phyloP scores from a whole-genome alignment of 2,329 filamentous ascomycete species.

The Fusarium tuaranense region DNA sequence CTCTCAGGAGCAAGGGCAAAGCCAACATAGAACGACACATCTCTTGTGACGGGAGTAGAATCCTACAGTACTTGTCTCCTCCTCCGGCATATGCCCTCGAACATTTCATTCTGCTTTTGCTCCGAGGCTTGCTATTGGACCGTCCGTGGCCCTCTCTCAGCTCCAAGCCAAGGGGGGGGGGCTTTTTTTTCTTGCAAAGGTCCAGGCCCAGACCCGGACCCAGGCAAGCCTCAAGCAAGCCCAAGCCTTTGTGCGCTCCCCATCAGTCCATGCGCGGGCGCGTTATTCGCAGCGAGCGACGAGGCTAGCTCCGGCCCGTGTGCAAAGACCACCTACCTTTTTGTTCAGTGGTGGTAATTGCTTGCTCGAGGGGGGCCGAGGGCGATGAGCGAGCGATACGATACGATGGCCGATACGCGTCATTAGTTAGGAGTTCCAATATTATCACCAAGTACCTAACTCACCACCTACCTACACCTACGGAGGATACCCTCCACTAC shows the following conservation, averaged over 20 bases:
- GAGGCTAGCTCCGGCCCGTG: slow-evolving; percentile 6
- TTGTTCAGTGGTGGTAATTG: neutral
- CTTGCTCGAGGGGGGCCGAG: neutral
- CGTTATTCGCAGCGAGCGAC: slow-evolving; percentile 1
- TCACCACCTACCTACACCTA: neutral
- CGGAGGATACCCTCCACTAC: neutral
- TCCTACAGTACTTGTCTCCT: neutral
- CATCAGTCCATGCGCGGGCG: slow-evolving; percentile 8
- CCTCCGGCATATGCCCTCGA: slow-evolving; percentile 7
- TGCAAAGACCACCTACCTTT: slow-evolving; percentile 3
- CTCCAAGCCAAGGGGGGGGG: neutral
- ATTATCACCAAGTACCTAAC: neutral
- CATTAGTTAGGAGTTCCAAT: neutral
- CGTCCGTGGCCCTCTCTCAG: neutral
- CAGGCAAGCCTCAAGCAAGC: slow-evolving; percentile 2
- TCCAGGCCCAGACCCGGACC: slow-evolving; percentile 5
- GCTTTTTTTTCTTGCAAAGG: neutral
- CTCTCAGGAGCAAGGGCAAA: slow-evolving; percentile 5
- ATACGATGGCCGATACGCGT: neutral
- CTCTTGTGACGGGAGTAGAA: neutral
- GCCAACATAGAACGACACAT: neutral
- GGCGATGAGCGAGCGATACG: neutral
- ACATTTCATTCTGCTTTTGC: neutral
- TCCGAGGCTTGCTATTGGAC: neutral
- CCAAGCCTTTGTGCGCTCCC: slow-evolving; percentile 1